Base-by-base conservation (phyloP, 129 eudicot genomes). In the Deinandra increscens region DNA sequence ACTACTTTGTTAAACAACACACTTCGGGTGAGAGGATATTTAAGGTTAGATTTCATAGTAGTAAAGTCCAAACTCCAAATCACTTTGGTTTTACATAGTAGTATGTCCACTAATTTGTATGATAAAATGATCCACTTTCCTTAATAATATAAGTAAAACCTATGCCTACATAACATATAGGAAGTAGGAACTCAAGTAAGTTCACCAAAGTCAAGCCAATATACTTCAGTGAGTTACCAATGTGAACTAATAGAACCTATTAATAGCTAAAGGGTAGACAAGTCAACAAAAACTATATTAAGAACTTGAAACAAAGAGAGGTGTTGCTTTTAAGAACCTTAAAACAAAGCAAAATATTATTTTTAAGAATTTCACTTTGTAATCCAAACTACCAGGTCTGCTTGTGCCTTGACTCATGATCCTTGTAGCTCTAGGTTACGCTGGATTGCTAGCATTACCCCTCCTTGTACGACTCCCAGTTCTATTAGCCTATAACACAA, bases 401-500 rank as follows among this genome's bases (percentile, higher is more conserved):
- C 29, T 38, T 20, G 66, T 58, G 45, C 43, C 54, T 66, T 49
- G 15, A 66, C 31, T 66, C 26, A n/a, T 45, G 50, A 45, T n/a
- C 71, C 71, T 66, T 34, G 33, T 44, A 12, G 58, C 20, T 66
- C 59, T 23, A 4, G 37, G 42, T 14, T 50, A 44, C 26, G 58
- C 41, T 54, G 60, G 36, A 44, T 66, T 44, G 53, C 42, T 44
- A 6, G 23, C 22, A 44, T 29, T 13, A 44, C 38, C 39, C 70
- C 38, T 44, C 70, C 10, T n/a, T 23, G 12, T 4, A 14, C 34
- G 56, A 26, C 17, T 15, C 42, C 60, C 17, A 12, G 22, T 9
- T 31, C 39, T 29, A 43, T 31, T 58, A 44, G 29, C 68, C 76
- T 71, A 34, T 11, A 71, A 59, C 43, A 42, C 13, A 71, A 59